Evolutionary conservation across 2,329 filamentous ascomycete genomes (phyloP), one percentile per base, ranked within the genome.

Genomic region (Arthrobotrys megalospora): DNA sequence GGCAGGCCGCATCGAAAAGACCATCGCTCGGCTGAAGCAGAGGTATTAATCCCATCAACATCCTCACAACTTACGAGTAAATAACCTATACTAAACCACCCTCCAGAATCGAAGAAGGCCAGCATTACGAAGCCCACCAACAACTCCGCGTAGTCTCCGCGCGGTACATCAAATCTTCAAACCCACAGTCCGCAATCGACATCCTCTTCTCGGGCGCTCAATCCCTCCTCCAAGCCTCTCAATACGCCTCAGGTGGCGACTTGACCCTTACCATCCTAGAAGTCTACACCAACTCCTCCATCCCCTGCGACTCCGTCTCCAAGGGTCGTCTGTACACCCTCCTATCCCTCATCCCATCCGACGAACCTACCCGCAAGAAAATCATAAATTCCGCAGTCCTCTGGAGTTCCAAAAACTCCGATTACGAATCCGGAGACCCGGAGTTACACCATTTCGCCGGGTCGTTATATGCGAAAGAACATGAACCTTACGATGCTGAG

Each of bases 111-210:
- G 88, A 90, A 81, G 93, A 96, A 85, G 95, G 94, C 83, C 91
- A 96, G 84, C 97, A 90, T 88, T 99, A 99, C 87, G 96, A 99
- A 88, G 96, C 96, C 75, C 95, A 98, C 86, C 96, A 99, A 85
- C 96, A 99, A 87, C 93, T 97, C 81, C 93, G 96, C 80, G 94
- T 97, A 68, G 95, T 97, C 81, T 94, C 94, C 79, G 92, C 93
- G 45, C 94, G 96, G 73, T 97, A 99, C 86, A 90, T 95, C 84
- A 98, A 98, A 86, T 88, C 91, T 50, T 87, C 89, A 79, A 95
- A 95, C 88, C 97, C 92, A 89, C 85, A 88, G 81, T 91, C 93
- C 11, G 96, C 96, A 58, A 91, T 94, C 83, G 93, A 97, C 81
- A 92, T 98, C 80, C 89, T 99, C 80, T 91, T 89, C 84, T 91